Evolutionary conservation across 208 protist species (phyloP).

Genomic region (Leishmania gerbilli): DNA sequence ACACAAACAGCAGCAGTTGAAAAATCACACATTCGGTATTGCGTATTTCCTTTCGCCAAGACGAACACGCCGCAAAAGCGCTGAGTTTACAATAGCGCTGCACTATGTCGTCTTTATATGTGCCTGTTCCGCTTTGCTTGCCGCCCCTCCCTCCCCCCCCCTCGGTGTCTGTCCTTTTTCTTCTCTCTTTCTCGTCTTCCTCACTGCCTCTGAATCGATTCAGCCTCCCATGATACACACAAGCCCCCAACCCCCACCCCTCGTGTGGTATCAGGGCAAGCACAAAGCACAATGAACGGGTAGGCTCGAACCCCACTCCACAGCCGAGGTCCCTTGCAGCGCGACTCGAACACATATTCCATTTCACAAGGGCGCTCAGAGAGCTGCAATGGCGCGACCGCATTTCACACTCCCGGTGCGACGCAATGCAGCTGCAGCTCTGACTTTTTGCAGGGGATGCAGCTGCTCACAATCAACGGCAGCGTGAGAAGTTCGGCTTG

Average conservation of each 20-base stretch:
- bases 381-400: not conserved
- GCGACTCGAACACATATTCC: not conserved
- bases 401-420: not conserved
- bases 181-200: not conserved
- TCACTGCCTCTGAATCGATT: too few species aligned
- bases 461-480: constrained; percentile 22
- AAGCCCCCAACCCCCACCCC: not conserved
- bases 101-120: too few species aligned
- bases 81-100: not conserved
- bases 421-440: not conserved
- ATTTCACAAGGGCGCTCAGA: not conserved
- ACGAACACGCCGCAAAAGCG: not conserved
- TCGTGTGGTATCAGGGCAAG: not conserved
- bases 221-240: not conserved
- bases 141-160: too few species aligned
- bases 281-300: not conserved
- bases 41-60: too few species aligned
- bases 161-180: not conserved
- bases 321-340: not conserved
- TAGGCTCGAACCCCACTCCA: not conserved
- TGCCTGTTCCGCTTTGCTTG: too few species aligned
- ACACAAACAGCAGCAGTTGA: too few species aligned
- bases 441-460: constrained; percentile 4
- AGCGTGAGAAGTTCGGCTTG: constrained; percentile 88
- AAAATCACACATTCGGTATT: too few species aligned